Conservation (phyloP, 805 yeast genomes). For the Tetrapisispora phaffii region DNA sequence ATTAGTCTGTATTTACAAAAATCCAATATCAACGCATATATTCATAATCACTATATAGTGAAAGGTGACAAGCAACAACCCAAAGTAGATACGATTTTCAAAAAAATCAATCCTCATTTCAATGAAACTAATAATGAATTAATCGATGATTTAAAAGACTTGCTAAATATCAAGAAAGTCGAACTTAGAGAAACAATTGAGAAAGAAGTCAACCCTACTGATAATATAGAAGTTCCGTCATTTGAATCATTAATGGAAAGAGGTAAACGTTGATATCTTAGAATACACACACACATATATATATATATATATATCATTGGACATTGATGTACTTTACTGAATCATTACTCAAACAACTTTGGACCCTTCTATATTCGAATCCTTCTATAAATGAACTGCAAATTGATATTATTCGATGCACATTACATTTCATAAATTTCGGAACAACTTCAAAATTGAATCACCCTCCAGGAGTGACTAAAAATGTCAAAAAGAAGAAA, state of each 20-base stretch:
- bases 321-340: too few relatives aligned
- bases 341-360: too few relatives aligned
- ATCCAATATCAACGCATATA: slow-evolving; percentile 20
- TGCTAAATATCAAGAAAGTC: background rate
- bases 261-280: slow-evolving; percentile 7
- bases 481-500: too few relatives aligned
- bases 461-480: too few relatives aligned
- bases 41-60: slow-evolving; percentile 14
- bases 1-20: slow-evolving; percentile 24
- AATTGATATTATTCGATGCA: too few relatives aligned
- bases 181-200: too few relatives aligned
- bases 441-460: too few relatives aligned
- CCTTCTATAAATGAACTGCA: too few relatives aligned
- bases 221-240: slow-evolving; percentile 10
- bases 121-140: slow-evolving; percentile 7
- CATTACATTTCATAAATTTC: too few relatives aligned
- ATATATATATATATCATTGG: too few relatives aligned
- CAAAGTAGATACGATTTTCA: slow-evolving; percentile 20
- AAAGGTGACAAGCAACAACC: slow-evolving; percentile 13
- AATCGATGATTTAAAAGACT: slow-evolving; percentile 4
- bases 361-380: too few relatives aligned
- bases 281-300: too few relatives aligned
- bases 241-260: slow-evolving; percentile 15
- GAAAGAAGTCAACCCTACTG: slow-evolving; percentile 1
- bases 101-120: slow-evolving; percentile 16